Base-by-base conservation (phyloP, 371 early-diverging fungal genomes). In the Parasitella parasitica region DNA sequence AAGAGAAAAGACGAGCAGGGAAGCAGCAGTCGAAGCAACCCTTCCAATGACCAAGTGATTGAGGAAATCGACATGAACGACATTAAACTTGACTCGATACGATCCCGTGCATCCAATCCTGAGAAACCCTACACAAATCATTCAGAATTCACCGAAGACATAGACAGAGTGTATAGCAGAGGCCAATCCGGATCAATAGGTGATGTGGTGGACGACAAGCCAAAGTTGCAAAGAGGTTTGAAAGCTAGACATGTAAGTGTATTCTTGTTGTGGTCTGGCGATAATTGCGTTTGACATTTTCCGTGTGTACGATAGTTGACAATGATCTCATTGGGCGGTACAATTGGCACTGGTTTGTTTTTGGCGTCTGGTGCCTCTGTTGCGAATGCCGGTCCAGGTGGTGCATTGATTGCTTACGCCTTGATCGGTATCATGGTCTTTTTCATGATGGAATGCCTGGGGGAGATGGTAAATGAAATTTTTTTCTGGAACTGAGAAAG, bases 291-390 rank as follows among this genome's bases (percentile, higher is more conserved):
- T 24, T 50, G 15, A 30, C 6, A 18, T 1, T 27, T n/a, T 51
- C 32, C 32, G 22, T 51, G 16, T 32, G 8, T 18, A 39, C 16
- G 15, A 18, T 20, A 76, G 76, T 58, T 92, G 60, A 82, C 87
- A 36, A 92, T 94, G 92, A 92, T 94, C 53, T 88, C 90, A 15
- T 76, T 89, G 26, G 91, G 90, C 18, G 91, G 91, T 38, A 89
- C 90, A 0, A 87, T 91, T 41, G 87, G 90, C 36, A 95, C 94
- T 6, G 96, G 96, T 50, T 77, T 95, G 22, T 95, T 94, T 70
- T 72, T 95, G 48, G 92, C 89, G 16, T 90, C 91, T 22, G 94
- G 94, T 41, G 73, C 82, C 15, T 85, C 90, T 6, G 80, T 95
- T 41, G 83, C 86, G 7, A 61, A 66, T 3, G 96, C 90, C 2